phyloP scores from a whole-genome alignment of 768 basidiomycete genomes.

The Candolleomyces efflorescens region DNA sequence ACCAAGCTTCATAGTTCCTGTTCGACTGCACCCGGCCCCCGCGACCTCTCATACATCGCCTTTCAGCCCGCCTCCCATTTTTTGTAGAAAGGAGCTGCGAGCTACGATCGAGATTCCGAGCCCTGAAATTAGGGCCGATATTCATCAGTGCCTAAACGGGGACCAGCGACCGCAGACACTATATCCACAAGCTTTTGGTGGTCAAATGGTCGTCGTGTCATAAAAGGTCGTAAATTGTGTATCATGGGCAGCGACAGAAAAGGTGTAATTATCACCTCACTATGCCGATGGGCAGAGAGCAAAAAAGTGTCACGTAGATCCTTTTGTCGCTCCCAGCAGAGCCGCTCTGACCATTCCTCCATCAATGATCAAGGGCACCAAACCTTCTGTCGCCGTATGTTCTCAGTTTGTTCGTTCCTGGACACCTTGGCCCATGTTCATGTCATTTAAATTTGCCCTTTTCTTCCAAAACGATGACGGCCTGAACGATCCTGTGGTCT shows the following conservation, averaged over 20 bases:
- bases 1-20: conserved; percentile 1
- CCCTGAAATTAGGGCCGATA: background rate
- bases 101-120: background rate
- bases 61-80: background rate
- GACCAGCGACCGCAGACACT: background rate
- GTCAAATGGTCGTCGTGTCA: background rate
- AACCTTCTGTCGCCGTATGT: background rate
- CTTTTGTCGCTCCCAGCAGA: background rate
- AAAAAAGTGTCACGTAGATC: background rate
- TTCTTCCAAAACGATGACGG: background rate
- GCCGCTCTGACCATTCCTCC: background rate
- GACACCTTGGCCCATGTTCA: background rate
- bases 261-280: conserved; percentile 8
- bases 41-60: background rate
- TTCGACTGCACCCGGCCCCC: background rate
- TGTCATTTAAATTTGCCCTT: background rate
- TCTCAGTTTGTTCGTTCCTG: conserved; percentile 6
- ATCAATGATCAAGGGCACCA: background rate
- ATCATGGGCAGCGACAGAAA: conserved; percentile 1
- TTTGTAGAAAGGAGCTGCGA: background rate
- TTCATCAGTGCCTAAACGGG: background rate
- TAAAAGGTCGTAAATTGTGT: background rate
- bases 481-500: background rate
- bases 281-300: background rate
- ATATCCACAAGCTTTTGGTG: background rate